phyloP scores from a whole-genome alignment of 2,329 filamentous ascomycete genomes.

The Fusarium concolor region DNA sequence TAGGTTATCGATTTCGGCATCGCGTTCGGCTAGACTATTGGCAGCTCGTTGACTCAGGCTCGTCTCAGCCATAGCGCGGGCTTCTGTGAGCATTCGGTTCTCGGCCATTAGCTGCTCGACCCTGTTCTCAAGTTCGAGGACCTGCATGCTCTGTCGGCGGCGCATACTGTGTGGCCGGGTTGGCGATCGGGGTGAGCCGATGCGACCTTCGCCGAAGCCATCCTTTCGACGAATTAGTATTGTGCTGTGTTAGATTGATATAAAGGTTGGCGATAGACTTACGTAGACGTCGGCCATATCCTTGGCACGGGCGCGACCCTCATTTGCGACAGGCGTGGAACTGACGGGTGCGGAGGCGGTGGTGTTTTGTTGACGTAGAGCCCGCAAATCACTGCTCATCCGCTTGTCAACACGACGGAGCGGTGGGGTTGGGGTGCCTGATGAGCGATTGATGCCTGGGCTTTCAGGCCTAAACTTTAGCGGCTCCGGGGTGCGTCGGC shows the following conservation, averaged over 20 bases:
- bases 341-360: slow-evolving; percentile 43
- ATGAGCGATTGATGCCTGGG: slow-evolving; percentile 59
- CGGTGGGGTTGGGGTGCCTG: slow-evolving; percentile 69
- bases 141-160: slow-evolving; percentile 96
- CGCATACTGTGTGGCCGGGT: slow-evolving; percentile 96
- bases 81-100: slow-evolving; percentile 82
- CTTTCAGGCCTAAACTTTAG: slow-evolving; percentile 71
- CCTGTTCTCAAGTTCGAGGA: slow-evolving; percentile 87
- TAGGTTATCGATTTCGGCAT: slow-evolving; percentile 86
- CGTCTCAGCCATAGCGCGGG: slow-evolving; percentile 76
- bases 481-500: slow-evolving; percentile 65
- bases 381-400: slow-evolving; percentile 78
- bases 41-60: slow-evolving; percentile 73
- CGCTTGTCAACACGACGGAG: slow-evolving; percentile 76
- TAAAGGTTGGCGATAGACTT: slow-evolving; percentile 61
- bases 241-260: slow-evolving; percentile 1
- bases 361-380: slow-evolving; percentile 54
- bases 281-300: slow-evolving; percentile 96
- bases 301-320: slow-evolving; percentile 84
- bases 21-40: slow-evolving; percentile 80
- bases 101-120: slow-evolving; percentile 88
- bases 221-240: slow-evolving; percentile 68
- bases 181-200: slow-evolving; percentile 89
- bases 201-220: slow-evolving; percentile 89
- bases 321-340: slow-evolving; percentile 80